These are phyloP conservation scores for Colletotrichum incanum DNA, from an alignment of 2,329 filamentous ascomycete genomes.

Conservation along the genomic window DNA sequence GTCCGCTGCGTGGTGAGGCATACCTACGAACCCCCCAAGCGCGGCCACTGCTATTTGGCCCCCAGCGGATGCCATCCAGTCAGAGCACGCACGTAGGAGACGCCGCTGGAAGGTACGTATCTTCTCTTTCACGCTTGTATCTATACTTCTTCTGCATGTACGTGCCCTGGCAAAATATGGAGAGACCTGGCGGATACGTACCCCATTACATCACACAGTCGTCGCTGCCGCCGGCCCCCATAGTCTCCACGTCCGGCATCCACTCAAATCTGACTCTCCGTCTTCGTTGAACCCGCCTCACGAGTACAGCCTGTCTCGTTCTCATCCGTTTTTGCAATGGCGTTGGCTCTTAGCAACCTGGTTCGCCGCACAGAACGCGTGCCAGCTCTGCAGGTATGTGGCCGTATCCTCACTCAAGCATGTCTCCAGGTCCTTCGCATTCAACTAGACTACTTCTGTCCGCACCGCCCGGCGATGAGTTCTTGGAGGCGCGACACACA, in stretches of 20 bases:
- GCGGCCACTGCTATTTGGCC: neutral
- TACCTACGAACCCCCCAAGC: neutral
- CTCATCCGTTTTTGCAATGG: slow-evolving; percentile 4
- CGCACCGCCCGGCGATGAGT: neutral
- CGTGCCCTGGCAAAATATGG: slow-evolving; percentile 14
- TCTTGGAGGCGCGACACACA: neutral
- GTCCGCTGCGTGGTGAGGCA: neutral
- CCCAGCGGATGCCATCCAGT: neutral
- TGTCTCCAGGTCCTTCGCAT: neutral
- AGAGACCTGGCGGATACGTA: neutral
- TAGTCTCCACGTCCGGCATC: neutral
- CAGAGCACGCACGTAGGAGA: neutral
- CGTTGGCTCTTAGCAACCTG: neutral
- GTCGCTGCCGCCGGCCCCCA: slow-evolving; percentile 1
- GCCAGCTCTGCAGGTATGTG: neutral
- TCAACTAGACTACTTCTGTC: neutral
- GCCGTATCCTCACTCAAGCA: neutral
- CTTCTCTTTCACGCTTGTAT: neutral
- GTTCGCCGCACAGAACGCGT: neutral
- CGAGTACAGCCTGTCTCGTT: neutral
- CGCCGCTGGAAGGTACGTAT: neutral
- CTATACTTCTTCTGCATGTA: neutral
- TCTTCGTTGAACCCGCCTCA: slow-evolving; percentile 6
- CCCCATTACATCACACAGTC: slow-evolving; percentile 32
- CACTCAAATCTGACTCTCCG: slow-evolving; percentile 14